phyloP scores from a whole-genome alignment of 2,329 filamentous ascomycete species.

The Xylaria sp. region DNA sequence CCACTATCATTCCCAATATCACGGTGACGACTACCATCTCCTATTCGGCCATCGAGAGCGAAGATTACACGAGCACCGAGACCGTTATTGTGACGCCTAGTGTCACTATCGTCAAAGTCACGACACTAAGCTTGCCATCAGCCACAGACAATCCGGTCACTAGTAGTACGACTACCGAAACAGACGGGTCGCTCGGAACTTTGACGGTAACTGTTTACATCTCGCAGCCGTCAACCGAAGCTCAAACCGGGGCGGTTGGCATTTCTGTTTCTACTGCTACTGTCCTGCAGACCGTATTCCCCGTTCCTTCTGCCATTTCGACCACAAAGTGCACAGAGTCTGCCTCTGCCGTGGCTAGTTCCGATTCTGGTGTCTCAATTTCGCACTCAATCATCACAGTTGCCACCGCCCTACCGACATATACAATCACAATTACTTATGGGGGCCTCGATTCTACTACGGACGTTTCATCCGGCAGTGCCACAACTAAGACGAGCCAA shows the following conservation, averaged over 20 bases:
- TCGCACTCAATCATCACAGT: conserved; percentile 1
- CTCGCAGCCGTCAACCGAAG: conserved; percentile 13
- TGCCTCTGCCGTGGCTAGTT: background rate
- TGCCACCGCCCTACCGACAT: conserved; percentile 10
- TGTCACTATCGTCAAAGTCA: conserved; percentile 29
- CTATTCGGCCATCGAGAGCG: conserved; percentile 7
- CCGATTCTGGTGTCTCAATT: background rate
- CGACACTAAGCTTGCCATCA: conserved; percentile 19
- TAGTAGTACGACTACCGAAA: conserved; percentile 10
- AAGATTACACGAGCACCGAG: conserved; percentile 29
- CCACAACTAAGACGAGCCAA: conserved; percentile 7
- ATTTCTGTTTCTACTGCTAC: conserved; percentile 1
- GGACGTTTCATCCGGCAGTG: background rate
- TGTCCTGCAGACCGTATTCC: conserved; percentile 25
- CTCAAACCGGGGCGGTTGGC: conserved; percentile 17
- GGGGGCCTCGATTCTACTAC: conserved; percentile 11
- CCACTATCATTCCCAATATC: conserved; percentile 13
- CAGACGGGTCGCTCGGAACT: background rate
- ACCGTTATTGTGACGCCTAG: conserved; percentile 37
- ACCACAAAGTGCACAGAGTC: conserved; percentile 21
- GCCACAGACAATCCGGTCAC: background rate
- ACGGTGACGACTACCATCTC: conserved; percentile 29
- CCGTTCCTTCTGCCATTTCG: conserved; percentile 7
- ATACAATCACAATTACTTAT: conserved; percentile 18
- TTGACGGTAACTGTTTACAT: conserved; percentile 32